phyloP scores from a whole-genome alignment of 2,329 filamentous ascomycete species.

The Didymella lethalis region DNA sequence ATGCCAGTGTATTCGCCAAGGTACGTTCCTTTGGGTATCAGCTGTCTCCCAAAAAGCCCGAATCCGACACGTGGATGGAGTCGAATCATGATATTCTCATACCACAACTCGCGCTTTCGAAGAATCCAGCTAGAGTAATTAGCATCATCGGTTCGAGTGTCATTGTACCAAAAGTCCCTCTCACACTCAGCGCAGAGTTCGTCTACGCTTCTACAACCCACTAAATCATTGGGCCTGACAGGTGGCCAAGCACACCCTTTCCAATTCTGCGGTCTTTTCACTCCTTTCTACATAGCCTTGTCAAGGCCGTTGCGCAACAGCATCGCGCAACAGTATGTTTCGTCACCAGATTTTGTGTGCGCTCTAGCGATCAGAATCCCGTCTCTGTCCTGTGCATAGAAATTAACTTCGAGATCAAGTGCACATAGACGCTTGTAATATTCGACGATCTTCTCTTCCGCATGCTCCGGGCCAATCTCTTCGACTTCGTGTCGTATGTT shows the following conservation, averaged over 20 bases:
- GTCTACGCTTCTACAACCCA: not conserved
- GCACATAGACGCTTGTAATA: not conserved
- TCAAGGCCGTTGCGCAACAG: not conserved
- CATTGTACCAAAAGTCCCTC: too few species aligned
- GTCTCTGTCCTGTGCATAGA: not conserved
- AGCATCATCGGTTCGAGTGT: not conserved
- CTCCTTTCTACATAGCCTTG: too few species aligned
- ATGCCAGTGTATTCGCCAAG: not conserved
- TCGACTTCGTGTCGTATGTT: not conserved
- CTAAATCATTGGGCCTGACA: not conserved
- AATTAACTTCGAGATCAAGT: not conserved
- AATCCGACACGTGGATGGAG: not conserved
- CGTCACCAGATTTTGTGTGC: not conserved
- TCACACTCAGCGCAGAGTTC: constrained; percentile 6
- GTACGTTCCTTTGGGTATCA: not conserved
- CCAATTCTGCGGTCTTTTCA: not conserved
- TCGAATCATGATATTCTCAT: not conserved
- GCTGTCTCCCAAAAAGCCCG: not conserved
- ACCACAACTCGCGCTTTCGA: not conserved
- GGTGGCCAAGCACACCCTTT: not conserved
- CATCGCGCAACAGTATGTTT: not conserved
- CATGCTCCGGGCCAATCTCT: not conserved
- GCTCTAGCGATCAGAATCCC: not conserved
- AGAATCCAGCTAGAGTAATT: not conserved
- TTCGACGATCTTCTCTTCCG: not conserved